These are phyloP conservation scores for Diaporthe citriasiana DNA, from an alignment of 2,329 filamentous ascomycete species.

Conservation along the genomic window DNA sequence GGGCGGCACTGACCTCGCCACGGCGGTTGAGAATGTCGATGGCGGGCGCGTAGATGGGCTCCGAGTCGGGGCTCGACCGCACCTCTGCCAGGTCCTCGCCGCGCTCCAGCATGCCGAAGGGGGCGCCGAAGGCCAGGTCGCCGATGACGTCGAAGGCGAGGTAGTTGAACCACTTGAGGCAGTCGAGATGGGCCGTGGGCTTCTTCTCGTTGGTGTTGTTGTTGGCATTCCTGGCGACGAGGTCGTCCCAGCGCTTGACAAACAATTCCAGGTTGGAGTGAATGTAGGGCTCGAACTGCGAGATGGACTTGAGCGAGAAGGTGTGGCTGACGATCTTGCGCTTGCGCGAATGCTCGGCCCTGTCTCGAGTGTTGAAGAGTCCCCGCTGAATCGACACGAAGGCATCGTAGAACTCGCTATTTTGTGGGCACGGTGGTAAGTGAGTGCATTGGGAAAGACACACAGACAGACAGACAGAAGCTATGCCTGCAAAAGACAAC, in stretches of 20 bases:
- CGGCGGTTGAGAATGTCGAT: constrained; percentile 91
- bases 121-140: constrained; percentile 78
- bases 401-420: constrained; percentile 88
- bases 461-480: not conserved
- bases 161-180: constrained; percentile 84
- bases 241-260: constrained; percentile 78
- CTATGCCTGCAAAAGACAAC: too few relatives aligned
- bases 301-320: constrained; percentile 85
- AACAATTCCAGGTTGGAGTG: constrained; percentile 83
- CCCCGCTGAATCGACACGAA: constrained; percentile 90
- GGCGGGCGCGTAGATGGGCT: constrained; percentile 79
- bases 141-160: constrained; percentile 69
- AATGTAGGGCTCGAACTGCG: constrained; percentile 91
- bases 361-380: constrained; percentile 90
- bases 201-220: constrained; percentile 57
- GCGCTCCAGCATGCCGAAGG: constrained; percentile 85
- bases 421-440: not conserved
- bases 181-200: constrained; percentile 75
- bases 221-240: constrained; percentile 61
- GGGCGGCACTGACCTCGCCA: constrained; percentile 85
- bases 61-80: constrained; percentile 69
- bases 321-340: constrained; percentile 90
- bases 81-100: constrained; percentile 85
- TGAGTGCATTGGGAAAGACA: too few relatives aligned
- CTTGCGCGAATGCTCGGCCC: constrained; percentile 87